phyloP scores from a whole-genome alignment of 2,329 filamentous ascomycete genomes.

The Ceratocystis lukuohia region DNA sequence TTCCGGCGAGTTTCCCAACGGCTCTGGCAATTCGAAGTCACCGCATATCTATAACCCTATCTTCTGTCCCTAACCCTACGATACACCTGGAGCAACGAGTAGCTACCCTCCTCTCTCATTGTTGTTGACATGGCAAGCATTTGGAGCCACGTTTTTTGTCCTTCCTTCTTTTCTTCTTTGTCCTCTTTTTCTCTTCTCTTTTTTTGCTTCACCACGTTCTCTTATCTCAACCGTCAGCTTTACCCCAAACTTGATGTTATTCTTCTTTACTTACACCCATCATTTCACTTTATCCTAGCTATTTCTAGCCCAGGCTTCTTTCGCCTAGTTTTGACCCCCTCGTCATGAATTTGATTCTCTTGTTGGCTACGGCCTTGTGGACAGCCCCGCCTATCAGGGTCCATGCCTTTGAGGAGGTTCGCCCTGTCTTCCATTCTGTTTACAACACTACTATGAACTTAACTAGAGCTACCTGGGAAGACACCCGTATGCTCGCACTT shows the following conservation, averaged over 20 bases:
- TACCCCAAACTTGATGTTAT: neutral
- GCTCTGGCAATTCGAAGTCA: no score
- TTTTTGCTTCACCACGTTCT: neutral
- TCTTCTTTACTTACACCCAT: neutral
- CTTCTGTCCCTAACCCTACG: no score
- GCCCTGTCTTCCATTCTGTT: slow-evolving; percentile 7
- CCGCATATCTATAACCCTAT: no score
- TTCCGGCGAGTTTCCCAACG: no score
- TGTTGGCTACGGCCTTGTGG: neutral
- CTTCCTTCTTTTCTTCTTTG: neutral
- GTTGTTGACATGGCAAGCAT: no score
- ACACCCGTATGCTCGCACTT: slow-evolving; percentile 10
- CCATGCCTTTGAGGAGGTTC: slow-evolving; percentile 9
- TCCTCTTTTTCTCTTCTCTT: neutral
- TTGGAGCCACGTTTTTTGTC: no score
- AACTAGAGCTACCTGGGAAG: neutral
- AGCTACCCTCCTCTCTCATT: no score
- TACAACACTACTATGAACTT: neutral
- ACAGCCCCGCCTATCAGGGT: neutral
- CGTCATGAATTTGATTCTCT: neutral
- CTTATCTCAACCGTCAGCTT: neutral
- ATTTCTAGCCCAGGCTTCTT: no score
- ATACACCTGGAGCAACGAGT: no score
- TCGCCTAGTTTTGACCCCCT: neutral
- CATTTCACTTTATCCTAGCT: neutral